These are phyloP conservation scores for Metarhizium guizhouense DNA, from an alignment of 2,329 filamentous ascomycete species.

Conservation along the genomic window DNA sequence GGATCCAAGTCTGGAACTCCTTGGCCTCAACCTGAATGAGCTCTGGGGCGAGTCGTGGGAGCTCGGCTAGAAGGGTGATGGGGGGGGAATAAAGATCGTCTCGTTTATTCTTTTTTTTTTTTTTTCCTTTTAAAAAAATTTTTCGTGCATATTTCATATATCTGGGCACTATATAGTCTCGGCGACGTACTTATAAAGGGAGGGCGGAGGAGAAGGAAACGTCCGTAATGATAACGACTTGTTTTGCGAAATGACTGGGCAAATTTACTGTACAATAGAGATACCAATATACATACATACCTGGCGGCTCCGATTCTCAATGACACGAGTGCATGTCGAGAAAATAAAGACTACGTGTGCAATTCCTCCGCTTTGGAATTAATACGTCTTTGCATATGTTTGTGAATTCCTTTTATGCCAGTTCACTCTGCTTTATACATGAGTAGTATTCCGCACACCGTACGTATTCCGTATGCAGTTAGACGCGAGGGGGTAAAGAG, in stretches of 20 bases:
- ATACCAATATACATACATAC: constrained; percentile 7
- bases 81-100: not conserved
- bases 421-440: too few species aligned
- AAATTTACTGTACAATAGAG: constrained; percentile 7
- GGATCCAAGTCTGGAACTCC: constrained; percentile 43
- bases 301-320: not conserved
- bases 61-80: constrained; percentile 19
- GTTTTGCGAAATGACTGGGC: constrained; percentile 4
- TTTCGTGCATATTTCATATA: too few species aligned
- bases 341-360: not conserved
- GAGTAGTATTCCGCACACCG: too few species aligned
- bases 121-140: not conserved
- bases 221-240: not conserved
- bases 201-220: not conserved
- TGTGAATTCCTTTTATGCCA: too few species aligned
- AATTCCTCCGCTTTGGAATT: too few species aligned
- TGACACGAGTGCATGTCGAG: not conserved
- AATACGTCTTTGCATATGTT: too few species aligned
- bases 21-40: constrained; percentile 46
- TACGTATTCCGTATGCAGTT: too few species aligned
- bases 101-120: not conserved
- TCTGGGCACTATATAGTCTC: not conserved
- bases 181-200: not conserved
- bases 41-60: constrained; percentile 45
- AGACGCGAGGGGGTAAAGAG: too few species aligned